Conservation (phyloP, 179 eudicot genomes). For the Nepenthes alata region DNA sequence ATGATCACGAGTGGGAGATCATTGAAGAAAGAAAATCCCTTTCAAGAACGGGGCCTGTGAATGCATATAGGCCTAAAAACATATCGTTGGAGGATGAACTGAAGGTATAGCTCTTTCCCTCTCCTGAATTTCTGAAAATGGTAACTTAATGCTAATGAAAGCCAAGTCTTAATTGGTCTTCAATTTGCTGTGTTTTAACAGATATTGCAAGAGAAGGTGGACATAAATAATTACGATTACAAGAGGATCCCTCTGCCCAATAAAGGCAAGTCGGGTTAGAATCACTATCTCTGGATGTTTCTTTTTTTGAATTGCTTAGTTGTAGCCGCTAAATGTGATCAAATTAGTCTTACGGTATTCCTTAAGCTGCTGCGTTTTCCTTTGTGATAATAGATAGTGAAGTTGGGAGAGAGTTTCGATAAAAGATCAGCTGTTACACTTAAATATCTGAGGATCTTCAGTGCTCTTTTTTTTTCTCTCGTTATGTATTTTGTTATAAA, state of each 20-base stretch:
- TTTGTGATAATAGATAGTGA: too few relatives aligned
- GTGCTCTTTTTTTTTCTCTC: too few relatives aligned
- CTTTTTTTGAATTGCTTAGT: too few relatives aligned
- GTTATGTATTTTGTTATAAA: too few relatives aligned
- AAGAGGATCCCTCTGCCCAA: slow-evolving; percentile 58
- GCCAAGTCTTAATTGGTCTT: neutral
- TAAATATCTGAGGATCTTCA: too few relatives aligned
- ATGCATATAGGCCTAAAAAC: slow-evolving; percentile 69
- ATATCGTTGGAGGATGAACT: slow-evolving; percentile 71
- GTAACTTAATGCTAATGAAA: neutral
- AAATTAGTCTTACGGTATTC: too few relatives aligned
- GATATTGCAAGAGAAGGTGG: slow-evolving; percentile 60
- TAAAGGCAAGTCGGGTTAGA: slow-evolving; percentile 29
- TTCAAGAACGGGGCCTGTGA: slow-evolving; percentile 60
- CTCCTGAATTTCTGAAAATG: too few relatives aligned
- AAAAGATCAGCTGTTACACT: too few relatives aligned
- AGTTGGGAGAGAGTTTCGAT: too few relatives aligned
- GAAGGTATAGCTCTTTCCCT: slow-evolving; percentile 26
- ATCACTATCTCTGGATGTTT: too few relatives aligned
- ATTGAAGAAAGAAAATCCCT: slow-evolving; percentile 70
- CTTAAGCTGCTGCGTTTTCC: too few relatives aligned
- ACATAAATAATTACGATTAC: slow-evolving; percentile 63
- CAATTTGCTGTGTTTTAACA: slow-evolving; percentile 12
- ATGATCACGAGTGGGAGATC: slow-evolving; percentile 85
- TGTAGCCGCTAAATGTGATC: too few relatives aligned